A percentile compares a stretch with the other conserved stretches of the same genome.
Evolutionary conservation across 2,329 filamentous ascomycete genomes (phyloP).

Genomic region (Fusarium sp.): DNA sequence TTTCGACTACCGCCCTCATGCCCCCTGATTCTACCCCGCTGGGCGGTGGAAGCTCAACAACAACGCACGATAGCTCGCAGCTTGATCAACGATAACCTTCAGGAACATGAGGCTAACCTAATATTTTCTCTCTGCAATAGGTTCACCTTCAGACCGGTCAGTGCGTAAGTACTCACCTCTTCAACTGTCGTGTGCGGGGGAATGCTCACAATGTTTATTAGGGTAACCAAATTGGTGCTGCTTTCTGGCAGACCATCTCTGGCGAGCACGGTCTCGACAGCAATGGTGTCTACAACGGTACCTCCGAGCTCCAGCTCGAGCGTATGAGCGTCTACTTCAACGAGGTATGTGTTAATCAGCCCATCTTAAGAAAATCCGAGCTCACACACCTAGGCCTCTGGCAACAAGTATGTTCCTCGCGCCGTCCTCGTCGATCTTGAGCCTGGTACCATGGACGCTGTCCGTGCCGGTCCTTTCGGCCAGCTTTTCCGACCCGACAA

Average conservation of each 20-base stretch:
- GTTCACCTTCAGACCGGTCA: constrained; percentile 99
- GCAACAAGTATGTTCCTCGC: constrained; percentile 99
- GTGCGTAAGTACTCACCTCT: constrained; percentile 77
- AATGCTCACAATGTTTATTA: constrained; percentile 63
- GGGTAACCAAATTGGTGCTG: constrained; percentile 99
- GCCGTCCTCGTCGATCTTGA: constrained; percentile 99
- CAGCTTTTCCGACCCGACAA: constrained; percentile 99
- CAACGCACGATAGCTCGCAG: constrained; percentile 32
- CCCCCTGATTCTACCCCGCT: constrained; percentile 59
- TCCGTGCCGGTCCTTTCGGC: constrained; percentile 97
- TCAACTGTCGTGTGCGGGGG: constrained; percentile 28
- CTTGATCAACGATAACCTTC: constrained; percentile 18
- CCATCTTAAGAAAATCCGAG: constrained; percentile 2
- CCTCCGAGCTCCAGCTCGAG: constrained; percentile 98
- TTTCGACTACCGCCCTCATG: constrained; percentile 21
- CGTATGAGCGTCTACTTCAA: constrained; percentile 99
- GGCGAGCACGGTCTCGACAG: constrained; percentile 97
- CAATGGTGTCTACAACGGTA: constrained; percentile 98
- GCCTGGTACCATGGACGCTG: constrained; percentile 99
- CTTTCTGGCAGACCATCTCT: constrained; percentile 96
- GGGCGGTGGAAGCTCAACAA: constrained; percentile 38
- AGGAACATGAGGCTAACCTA: constrained; percentile 67
- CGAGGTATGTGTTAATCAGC: constrained; percentile 61
- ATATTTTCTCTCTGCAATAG: constrained; percentile 73
- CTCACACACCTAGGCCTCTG: constrained; percentile 76